phyloP scores from a whole-genome alignment of 2,329 filamentous ascomycete species.

The Phoma herbarum region DNA sequence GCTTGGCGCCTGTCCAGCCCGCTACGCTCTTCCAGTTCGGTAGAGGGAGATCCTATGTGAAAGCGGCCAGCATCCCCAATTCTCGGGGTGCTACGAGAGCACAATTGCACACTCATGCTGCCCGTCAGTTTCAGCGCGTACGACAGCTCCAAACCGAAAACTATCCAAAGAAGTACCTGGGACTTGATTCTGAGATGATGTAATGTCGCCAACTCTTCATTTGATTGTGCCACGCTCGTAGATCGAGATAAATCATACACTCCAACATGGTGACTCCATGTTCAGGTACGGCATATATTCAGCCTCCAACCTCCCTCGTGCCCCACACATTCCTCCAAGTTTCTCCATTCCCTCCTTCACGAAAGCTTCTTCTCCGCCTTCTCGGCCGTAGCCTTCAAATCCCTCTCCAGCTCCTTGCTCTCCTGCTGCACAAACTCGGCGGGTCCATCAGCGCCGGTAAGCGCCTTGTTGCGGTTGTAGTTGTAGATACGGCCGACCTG shows the following conservation, averaged over 20 bases:
- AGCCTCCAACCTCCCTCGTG: slow-evolving; percentile 1
- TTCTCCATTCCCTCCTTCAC: slow-evolving; percentile 25
- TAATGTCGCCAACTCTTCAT: neutral
- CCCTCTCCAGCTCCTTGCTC: slow-evolving; percentile 43
- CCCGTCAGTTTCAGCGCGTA: neutral
- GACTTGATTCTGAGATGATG: neutral
- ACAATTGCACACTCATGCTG: neutral
- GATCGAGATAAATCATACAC: slow-evolving; percentile 18
- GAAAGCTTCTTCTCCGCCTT: slow-evolving; percentile 39
- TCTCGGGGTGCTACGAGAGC: neutral
- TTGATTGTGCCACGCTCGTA: slow-evolving; percentile 15
- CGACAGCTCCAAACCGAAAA: neutral
- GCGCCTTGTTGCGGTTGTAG: slow-evolving; percentile 67
- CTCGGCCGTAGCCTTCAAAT: slow-evolving; percentile 43
- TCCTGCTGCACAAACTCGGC: slow-evolving; percentile 52
- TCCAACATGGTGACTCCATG: neutral
- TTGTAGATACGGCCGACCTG: slow-evolving; percentile 81
- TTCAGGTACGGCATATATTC: neutral
- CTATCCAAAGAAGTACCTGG: neutral
- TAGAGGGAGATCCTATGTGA: too few species aligned
- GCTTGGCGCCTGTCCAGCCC: too few species aligned
- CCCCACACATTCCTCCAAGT: neutral
- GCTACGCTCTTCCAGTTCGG: too few species aligned
- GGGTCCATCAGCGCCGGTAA: neutral
- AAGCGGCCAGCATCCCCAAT: too few species aligned